These are phyloP conservation scores for Kokia cookei DNA, from an alignment of 441 rosid species.

Conservation along the genomic window DNA sequence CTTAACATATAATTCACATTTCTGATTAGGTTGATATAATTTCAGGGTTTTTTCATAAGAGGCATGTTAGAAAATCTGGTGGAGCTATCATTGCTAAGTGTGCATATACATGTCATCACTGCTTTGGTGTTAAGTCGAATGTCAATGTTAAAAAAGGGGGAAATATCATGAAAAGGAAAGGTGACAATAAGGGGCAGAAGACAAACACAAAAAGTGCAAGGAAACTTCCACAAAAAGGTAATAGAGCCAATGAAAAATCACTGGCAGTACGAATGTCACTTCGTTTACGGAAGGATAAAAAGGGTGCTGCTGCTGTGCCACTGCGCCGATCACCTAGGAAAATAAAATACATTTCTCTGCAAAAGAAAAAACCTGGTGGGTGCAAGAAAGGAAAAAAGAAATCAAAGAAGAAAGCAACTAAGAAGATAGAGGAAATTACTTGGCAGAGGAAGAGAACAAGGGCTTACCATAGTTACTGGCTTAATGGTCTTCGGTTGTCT, in stretches of 20 bases:
- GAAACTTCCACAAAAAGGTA: slow-evolving; percentile 33
- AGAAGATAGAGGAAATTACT: slow-evolving; percentile 33
- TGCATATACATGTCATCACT: slow-evolving; percentile 59
- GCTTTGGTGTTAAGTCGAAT: slow-evolving; percentile 44
- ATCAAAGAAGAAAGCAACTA: slow-evolving; percentile 34
- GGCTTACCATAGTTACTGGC: slow-evolving; percentile 62
- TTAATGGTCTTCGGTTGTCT: slow-evolving; percentile 78
- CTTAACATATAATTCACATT: background rate
- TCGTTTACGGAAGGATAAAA: slow-evolving; percentile 41
- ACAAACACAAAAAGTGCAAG: slow-evolving; percentile 23
- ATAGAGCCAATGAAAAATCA: slow-evolving; percentile 37
- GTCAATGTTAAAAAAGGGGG: slow-evolving; percentile 24
- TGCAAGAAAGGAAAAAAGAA: slow-evolving; percentile 49
- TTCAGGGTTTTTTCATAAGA: slow-evolving; percentile 79
- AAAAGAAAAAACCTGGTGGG: slow-evolving; percentile 34
- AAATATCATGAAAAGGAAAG: slow-evolving; percentile 29
- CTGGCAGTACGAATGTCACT: slow-evolving; percentile 26
- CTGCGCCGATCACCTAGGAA: slow-evolving; percentile 85
- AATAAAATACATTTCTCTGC: slow-evolving; percentile 38
- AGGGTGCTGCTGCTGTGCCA: slow-evolving; percentile 49
- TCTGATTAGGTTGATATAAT: slow-evolving; percentile 7
- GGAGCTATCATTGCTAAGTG: slow-evolving; percentile 37
- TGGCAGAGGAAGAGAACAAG: slow-evolving; percentile 59
- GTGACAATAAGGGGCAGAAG: slow-evolving; percentile 29
- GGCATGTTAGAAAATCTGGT: slow-evolving; percentile 64